Evolutionary conservation across 345 rosid species (phyloP), one percentile per base, ranked within the genome.

Genomic region (Anastatica hierochuntica): DNA sequence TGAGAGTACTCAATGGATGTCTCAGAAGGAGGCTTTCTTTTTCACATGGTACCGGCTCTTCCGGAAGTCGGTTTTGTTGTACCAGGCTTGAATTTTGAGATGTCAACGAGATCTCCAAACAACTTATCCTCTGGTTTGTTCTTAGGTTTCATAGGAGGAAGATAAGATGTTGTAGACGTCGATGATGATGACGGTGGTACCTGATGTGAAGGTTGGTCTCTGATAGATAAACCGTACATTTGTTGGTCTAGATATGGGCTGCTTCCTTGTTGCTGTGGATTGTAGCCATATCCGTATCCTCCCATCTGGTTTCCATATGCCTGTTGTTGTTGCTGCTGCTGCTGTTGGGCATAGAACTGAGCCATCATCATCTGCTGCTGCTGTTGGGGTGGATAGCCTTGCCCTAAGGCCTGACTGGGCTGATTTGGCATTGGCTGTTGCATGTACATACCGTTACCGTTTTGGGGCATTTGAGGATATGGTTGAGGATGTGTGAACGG

Each of bases 51-150:
- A 62, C 98, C 92, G 45, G 90, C 81, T 70, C 76, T 80, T 64
- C 83, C 76, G 2, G 88, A 70, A 17, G 80, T 70, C 23, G 85
- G 33, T 64, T 84, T 94, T 52, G 66, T 48, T 0, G 77, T 29
- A 2, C 27, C 27, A 31, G 88, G 67, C 73, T 88, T 94, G 68
- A 85, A 67, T 65, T 88, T 94, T 7, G 97, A 73, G 65, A 94
- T 72, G 69, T 88, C 94, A 10, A 94, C 95, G 13, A 94, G 95
- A 70, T 94, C 99, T 54, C 99, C 97, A 59, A 94, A 94, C 23
- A 94, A 70, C 88, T 82, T 88, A 65, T 94, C 82, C 71, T 81
- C 85, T 8, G 83, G 88, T 41, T 79, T 81, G 39, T 77, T 81
- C 14, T 82, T 58, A 36, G 82, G 77, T 75, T 62, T 85, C 67